phyloP scores from a whole-genome alignment of 768 basidiomycete genomes.

The Lanmaoa pseudosensibilis region DNA sequence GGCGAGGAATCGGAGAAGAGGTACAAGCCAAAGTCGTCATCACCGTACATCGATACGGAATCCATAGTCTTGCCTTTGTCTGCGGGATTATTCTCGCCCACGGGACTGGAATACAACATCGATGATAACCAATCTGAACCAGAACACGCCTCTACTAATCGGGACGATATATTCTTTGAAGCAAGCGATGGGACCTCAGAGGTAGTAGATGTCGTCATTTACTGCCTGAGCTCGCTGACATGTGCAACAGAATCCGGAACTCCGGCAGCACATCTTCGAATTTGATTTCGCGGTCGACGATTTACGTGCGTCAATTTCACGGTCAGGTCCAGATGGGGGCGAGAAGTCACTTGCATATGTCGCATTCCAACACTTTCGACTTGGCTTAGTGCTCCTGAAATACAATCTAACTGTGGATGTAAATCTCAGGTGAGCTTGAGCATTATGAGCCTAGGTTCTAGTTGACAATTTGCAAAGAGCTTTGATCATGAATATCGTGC shows the following conservation, averaged over 20 bases:
- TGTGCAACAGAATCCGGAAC: constrained; percentile 31
- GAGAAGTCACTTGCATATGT: constrained; percentile 82
- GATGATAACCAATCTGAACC: constrained; percentile 55
- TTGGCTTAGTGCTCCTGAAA: constrained; percentile 73
- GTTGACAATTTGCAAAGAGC: constrained; percentile 46
- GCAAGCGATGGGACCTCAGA: constrained; percentile 60
- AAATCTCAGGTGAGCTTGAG: constrained; percentile 58
- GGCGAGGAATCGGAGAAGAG: constrained; percentile 42
- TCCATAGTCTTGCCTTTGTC: constrained; percentile 51
- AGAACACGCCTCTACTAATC: constrained; percentile 39
- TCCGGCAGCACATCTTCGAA: constrained; percentile 70
- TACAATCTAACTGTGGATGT: constrained; percentile 87
- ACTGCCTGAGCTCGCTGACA: constrained; percentile 1
- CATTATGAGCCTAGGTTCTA: neutral
- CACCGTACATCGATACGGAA: constrained; percentile 25
- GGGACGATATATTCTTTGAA: constrained; percentile 69
- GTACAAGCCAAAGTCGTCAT: constrained; percentile 18
- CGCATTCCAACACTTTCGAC: constrained; percentile 71
- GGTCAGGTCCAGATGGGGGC: constrained; percentile 54
- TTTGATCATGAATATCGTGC: constrained; percentile 72
- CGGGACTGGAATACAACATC: constrained; percentile 66
- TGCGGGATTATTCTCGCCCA: constrained; percentile 51
- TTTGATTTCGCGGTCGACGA: constrained; percentile 85
- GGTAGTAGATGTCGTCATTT: constrained; percentile 36
- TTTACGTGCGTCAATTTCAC: constrained; percentile 76